Evolutionary conservation across 2,329 filamentous ascomycete species (phyloP), one percentile per base, ranked within the genome.

Genomic region (Leptographium wingfieldii): DNA sequence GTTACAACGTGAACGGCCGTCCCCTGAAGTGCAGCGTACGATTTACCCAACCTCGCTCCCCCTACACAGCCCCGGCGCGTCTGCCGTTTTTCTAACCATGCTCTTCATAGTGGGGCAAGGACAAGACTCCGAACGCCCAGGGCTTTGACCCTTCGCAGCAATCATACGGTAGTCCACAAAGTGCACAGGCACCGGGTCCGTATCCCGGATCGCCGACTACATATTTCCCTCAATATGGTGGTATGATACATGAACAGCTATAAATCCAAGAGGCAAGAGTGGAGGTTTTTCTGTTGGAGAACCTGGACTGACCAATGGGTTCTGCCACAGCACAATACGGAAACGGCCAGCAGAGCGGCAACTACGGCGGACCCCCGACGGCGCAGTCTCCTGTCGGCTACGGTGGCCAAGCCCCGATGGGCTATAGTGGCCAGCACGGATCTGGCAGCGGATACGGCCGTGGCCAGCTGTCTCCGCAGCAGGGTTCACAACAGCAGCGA

Each of bases 1-100:
- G 92, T 38, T 99, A 97, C 77, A 95, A 96, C 67, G 92, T 99
- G 68, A 96, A 99, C 69, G 94, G 94, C 58, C 86, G 94, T 66
- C 94, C 94, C 58, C 76, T 99, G 67, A 99, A 99, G 81, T 99
- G 94, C 82, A 97, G 92, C 74, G 92, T 97, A 87, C 77, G 92
- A 46, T 19, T 19, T 46, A 3, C 3, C 16, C 19, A 5, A 5
- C 16, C 16, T 7, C 35, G 6, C 3, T 9, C 25, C 38, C 35
- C 51, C 35, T 29, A 5, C 16, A 3, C 5, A 3, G 43, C 19
- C 43, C 5, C 19, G 43, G 19, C 43, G 43, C 3, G 19, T 12
- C 6, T 22, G 11, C 7, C 12, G 10, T 10, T 53, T 52, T 14
- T 46, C 46, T 49, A 51, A 16, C n/a, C 29, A 29, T 31, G 3